Evolutionary conservation across 176 grass and related monocot genomes (phyloP).

Genomic region (Tillandsia leiboldiana): DNA sequence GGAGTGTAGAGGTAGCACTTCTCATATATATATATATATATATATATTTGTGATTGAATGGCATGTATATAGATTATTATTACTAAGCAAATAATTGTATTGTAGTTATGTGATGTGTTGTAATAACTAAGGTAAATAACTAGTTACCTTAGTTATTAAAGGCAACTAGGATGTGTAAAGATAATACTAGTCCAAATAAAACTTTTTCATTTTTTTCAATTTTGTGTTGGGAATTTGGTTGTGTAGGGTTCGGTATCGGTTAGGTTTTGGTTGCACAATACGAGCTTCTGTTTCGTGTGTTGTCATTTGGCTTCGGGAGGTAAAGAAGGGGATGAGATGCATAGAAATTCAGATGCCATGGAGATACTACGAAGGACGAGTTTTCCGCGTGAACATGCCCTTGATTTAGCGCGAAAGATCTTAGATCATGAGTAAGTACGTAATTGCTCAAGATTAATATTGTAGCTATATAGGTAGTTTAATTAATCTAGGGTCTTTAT

Average conservation of each 20-base stretch:
- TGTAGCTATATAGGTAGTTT: too few species aligned
- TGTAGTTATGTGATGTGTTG: neutral
- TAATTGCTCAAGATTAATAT: neutral
- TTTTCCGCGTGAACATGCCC: constrained; percentile 34
- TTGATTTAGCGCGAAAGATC: constrained; percentile 42
- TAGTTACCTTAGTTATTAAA: neutral
- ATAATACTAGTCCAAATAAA: too few species aligned
- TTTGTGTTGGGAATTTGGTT: neutral
- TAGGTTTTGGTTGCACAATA: constrained; percentile 45
- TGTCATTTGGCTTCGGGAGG: constrained; percentile 70
- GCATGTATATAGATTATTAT: too few species aligned
- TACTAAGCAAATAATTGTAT: too few species aligned
- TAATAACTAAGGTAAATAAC: too few species aligned
- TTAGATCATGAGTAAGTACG: constrained; percentile 69
- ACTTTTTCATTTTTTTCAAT: too few species aligned
- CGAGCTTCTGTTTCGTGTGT: constrained; percentile 64
- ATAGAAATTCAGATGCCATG: constrained; percentile 55
- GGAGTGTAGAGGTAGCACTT: too few species aligned
- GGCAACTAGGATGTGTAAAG: neutral
- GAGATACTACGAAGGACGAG: constrained; percentile 48
- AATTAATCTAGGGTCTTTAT: too few species aligned
- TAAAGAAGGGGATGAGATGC: constrained; percentile 43
- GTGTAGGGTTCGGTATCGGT: constrained; percentile 48
- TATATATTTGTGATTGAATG: too few species aligned
- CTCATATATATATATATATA: too few species aligned